phyloP scores from a whole-genome alignment of 2,329 filamentous ascomycete genomes.

The Beauveria asiatica region DNA sequence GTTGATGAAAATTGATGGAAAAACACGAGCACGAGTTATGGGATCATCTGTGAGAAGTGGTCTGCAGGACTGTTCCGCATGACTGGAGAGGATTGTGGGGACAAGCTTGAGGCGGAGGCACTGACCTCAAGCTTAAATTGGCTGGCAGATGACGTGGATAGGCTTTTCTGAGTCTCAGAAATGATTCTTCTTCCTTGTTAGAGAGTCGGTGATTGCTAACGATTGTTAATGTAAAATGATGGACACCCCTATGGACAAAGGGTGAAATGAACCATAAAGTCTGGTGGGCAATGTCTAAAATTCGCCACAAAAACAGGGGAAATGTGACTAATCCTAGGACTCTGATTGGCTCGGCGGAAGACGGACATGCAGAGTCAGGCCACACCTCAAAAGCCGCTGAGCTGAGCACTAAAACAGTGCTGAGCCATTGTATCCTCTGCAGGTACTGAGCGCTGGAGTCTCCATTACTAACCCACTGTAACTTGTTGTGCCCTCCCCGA shows the following conservation, averaged over 20 bases:
- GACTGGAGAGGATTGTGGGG: neutral
- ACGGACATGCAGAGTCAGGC: conserved; percentile 22
- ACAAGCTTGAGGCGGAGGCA: neutral
- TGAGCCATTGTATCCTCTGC: neutral
- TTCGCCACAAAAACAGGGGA: conserved; percentile 8
- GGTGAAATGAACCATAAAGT: neutral
- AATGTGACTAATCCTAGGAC: conserved; percentile 22
- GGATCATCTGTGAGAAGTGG: neutral
- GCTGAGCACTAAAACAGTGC: conserved; percentile 15
- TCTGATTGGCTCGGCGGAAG: conserved; percentile 30
- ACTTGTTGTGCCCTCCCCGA: neutral
- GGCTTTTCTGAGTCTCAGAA: neutral
- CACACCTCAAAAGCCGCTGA: conserved; percentile 22
- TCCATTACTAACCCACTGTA: conserved; percentile 6
- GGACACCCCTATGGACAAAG: neutral
- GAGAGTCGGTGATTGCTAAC: neutral
- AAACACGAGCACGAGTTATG: neutral
- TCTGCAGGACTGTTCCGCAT: neutral
- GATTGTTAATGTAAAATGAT: neutral
- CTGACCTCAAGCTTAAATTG: neutral
- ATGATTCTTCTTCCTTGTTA: neutral
- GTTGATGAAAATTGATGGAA: neutral
- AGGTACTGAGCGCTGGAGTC: neutral
- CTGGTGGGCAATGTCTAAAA: neutral
- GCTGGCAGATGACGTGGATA: neutral